These are phyloP conservation scores for Aplosporella prunicola DNA, from an alignment of 2,329 filamentous ascomycete species.

Conservation along the genomic window DNA sequence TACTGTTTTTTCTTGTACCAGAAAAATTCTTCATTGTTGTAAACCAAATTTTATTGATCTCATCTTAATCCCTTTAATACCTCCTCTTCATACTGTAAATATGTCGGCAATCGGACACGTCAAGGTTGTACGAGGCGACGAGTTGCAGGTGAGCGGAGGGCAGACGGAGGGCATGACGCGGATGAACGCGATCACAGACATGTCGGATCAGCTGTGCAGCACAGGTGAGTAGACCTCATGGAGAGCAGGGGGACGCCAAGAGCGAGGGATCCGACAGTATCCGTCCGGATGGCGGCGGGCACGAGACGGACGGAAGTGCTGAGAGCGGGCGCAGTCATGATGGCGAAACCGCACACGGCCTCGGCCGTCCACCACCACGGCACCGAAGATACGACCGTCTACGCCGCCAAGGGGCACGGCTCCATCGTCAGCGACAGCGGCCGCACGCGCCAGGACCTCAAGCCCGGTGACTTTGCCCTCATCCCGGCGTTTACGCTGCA, in stretches of 20 bases:
- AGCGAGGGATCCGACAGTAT: too few relatives aligned
- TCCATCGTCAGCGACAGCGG: conserved; percentile 50
- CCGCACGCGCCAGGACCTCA: conserved; percentile 48
- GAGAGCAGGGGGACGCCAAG: too few relatives aligned
- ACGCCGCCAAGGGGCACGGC: conserved; percentile 53
- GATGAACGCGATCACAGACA: conserved; percentile 51
- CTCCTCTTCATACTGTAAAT: too few relatives aligned
- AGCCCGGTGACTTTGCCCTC: conserved; percentile 58
- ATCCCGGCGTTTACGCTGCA: conserved; percentile 63
- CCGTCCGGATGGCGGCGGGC: too few relatives aligned
- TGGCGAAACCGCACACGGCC: conserved; percentile 51
- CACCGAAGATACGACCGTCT: conserved; percentile 61
- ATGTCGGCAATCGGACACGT: too few relatives aligned
- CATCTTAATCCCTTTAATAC: too few relatives aligned
- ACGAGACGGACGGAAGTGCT: too few relatives aligned
- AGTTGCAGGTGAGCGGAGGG: conserved; percentile 26
- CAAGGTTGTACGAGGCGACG: conserved; percentile 2
- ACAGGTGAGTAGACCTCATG: conserved; percentile 53
- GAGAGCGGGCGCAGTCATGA: conserved; percentile 53
- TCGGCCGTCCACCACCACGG: conserved; percentile 61
- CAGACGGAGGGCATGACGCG: conserved; percentile 42
- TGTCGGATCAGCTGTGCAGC: conserved; percentile 57
- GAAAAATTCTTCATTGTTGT: too few relatives aligned
- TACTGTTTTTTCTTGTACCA: too few relatives aligned
- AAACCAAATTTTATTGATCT: too few relatives aligned